These are phyloP conservation scores for Trichoderma hamatum DNA, from an alignment of 2,329 filamentous ascomycete species.

Conservation along the genomic window DNA sequence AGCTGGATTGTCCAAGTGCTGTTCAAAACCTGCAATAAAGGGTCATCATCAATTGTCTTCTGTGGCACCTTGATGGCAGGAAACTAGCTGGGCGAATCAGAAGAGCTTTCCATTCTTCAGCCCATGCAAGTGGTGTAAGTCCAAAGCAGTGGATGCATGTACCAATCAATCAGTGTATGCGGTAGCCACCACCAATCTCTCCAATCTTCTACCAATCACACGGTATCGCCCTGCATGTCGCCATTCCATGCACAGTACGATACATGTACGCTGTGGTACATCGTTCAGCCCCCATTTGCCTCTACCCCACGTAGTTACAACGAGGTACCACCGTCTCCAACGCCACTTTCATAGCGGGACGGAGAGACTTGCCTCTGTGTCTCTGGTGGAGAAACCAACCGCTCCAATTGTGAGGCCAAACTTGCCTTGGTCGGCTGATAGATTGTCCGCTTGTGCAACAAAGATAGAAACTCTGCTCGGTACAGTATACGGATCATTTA, in stretches of 20 bases:
- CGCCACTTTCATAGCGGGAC: neutral
- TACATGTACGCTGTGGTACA: neutral
- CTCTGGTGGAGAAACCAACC: neutral
- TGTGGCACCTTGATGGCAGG: conserved; percentile 7
- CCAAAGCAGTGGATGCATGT: neutral
- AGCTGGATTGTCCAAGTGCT: neutral
- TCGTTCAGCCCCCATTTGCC: neutral
- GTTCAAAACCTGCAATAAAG: neutral
- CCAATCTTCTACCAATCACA: neutral
- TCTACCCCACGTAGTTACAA: conserved; percentile 9
- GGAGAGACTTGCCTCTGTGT: conserved; percentile 21
- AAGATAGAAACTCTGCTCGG: no score
- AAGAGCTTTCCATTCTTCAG: neutral
- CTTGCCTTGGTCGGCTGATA: conserved; percentile 8
- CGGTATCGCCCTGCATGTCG: neutral
- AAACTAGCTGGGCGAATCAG: neutral
- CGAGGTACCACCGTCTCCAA: conserved; percentile 6
- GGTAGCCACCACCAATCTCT: no score
- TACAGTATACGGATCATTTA: neutral
- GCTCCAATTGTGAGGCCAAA: neutral
- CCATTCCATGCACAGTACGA: neutral
- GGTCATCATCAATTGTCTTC: neutral
- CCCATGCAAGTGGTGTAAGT: neutral
- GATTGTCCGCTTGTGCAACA: neutral
- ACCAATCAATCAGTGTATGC: neutral